Base-by-base conservation (phyloP, 768 basidiomycete species). In the Xerocomus brunneocitrinus region DNA sequence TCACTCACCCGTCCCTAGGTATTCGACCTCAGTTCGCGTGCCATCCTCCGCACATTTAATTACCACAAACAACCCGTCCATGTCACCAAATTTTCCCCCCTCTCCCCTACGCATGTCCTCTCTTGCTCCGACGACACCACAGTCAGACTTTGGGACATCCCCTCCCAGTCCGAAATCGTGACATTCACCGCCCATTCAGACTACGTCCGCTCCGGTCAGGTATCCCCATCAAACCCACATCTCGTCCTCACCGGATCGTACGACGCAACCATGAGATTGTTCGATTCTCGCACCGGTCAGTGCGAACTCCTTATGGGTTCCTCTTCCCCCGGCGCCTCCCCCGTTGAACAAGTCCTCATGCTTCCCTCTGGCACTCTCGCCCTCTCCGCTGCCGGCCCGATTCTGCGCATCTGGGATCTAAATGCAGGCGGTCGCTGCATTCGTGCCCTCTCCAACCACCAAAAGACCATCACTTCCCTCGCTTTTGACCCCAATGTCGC, bases 101-200 rank as follows among this genome's bases (percentile, higher is more conserved):
- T 87, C 50, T 77, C 82, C 13, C 85, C 88, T 2, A 90, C 91
- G 0, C 89, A 92, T 60, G 75, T 98, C 48, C 79, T 98, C 28
- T 95, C 97, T 4, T 95, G 92, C 63, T 98, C 95, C 3, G 95
- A 98, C 70, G 97, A 99, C 67, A 91, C 90, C 3, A 94, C 95
- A 24, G 89, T 90, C 50, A 88, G 84, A 68, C 74, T 98, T 1
- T 98, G 94, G 90, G 97, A 98, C 70, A 84, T 98, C 14, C 91
- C 97, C 6, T 91, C 94, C 7, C 87, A 95, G 70, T 76, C 85
- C 0, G 77, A 85, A 41, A 73, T 92, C 54, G 76, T 78, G 12
- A 93, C 91, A 19, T 93, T 99, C 64, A 74, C 79, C 25, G 81
- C 84, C 47, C 97, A 99, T 67, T 83, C 89, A 40, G 97, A 99